Percentiles rank a stretch among this genome's conserved stretches.
Conservation (phyloP, 768 basidiomycete species). For the Suillus placidus region DNA sequence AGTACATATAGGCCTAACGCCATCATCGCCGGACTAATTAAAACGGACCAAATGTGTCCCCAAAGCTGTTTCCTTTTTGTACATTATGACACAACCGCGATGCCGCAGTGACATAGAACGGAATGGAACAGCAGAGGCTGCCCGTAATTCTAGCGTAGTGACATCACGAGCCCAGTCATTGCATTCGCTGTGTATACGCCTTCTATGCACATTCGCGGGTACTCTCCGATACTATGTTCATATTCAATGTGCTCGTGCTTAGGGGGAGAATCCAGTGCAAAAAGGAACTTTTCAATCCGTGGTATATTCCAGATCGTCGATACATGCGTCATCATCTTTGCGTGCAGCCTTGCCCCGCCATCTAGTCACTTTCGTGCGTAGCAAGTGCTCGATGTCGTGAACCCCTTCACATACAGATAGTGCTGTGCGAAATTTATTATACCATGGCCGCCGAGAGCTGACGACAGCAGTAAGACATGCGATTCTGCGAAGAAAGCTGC, state of each 20-base stretch:
- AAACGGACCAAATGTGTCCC: too few relatives aligned
- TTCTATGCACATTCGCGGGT: too few relatives aligned
- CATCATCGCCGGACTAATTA: too few relatives aligned
- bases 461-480: constrained; percentile 13
- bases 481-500: not conserved
- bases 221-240: too few relatives aligned
- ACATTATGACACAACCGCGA: too few relatives aligned
- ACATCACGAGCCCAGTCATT: too few relatives aligned
- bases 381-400: constrained; percentile 49
- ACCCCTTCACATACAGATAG: constrained; percentile 44
- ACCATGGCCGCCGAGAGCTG: constrained; percentile 58
- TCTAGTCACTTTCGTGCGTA: constrained; percentile 46
- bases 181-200: too few relatives aligned
- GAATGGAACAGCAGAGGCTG: too few relatives aligned
- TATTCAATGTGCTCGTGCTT: not conserved
- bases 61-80: too few relatives aligned
- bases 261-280: not conserved
- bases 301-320: not conserved
- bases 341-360: constrained; percentile 49
- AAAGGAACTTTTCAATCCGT: not conserved
- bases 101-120: too few relatives aligned
- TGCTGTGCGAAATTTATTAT: constrained; percentile 52
- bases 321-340: not conserved
- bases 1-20: too few relatives aligned
- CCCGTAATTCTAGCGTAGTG: too few relatives aligned